A percentile compares a stretch with the other conserved stretches of the same genome.
Evolutionary conservation across 2,329 filamentous ascomycete species (phyloP).

Genomic region (Fusarium bulbicola): DNA sequence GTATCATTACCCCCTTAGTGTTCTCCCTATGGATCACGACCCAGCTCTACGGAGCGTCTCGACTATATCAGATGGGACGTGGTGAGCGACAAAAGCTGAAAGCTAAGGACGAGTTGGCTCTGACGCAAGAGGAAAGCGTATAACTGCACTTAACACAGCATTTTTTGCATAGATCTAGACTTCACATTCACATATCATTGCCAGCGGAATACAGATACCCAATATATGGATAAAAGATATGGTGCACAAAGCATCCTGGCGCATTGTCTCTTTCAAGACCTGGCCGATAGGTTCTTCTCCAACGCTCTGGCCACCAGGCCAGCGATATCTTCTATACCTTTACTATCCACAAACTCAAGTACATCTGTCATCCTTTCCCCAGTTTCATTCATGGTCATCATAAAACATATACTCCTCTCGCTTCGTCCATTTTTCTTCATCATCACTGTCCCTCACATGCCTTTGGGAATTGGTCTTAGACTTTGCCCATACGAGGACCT

Average conservation of each 20-base stretch:
- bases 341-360: neutral
- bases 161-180: neutral
- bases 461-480: neutral
- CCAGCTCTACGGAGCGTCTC: conserved; percentile 8
- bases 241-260: neutral
- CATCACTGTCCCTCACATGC: neutral
- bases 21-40: conserved; percentile 11
- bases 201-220: neutral
- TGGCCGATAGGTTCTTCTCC: neutral
- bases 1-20: neutral
- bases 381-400: neutral
- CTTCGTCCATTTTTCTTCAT: neutral
- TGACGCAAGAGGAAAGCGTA: neutral
- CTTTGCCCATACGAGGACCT: neutral
- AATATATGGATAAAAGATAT: neutral
- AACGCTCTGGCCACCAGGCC: neutral
- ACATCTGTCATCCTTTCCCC: neutral
- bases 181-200: neutral
- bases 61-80: conserved; percentile 5
- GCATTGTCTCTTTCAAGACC: neutral
- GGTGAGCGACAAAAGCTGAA: neutral
- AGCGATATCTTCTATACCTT: neutral
- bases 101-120: neutral
- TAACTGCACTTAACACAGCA: neutral
- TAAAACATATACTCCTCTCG: neutral